Evolutionary conservation across 805 yeast species (phyloP), one percentile per base, ranked within the genome.

Genomic region (Lipomyces kockii): DNA sequence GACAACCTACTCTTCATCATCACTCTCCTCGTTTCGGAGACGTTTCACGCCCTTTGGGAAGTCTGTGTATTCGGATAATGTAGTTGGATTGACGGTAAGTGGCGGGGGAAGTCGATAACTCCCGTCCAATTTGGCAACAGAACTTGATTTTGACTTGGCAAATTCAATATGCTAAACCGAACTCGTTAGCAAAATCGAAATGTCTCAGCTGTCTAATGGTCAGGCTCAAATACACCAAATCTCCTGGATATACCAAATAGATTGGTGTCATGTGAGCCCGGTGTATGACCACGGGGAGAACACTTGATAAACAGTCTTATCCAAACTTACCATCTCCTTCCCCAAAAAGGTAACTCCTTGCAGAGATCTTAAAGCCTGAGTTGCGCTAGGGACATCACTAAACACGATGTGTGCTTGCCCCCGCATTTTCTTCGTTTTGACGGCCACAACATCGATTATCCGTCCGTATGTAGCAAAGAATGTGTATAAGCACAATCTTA

Each of bases 331-430:
- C 71, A 80, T 53, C 22, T 67, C 68, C 60, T 80, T 80, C 59
- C 82, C 82, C 58, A 80, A 68, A 52, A 81, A 72, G 37, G 32
- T 52, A 25, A 66, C 62, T 17, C 78, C 79, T 52, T 78, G 78
- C 3, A 79, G 68, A 3, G 72, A 63, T 12, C 68, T 52, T 59
- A 76, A 64, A 3, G 83, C 83, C 29, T 60, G 39, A 5, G 72
- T 63, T 4, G 83, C 82, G 14, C 73, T 58, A 17, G 67, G 69
- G 9, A 71, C 64, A 56, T 73, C 72, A 17, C 60, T 70, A 57
- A 78, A 81, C 34, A 76, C 82, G 9, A 81, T 65, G 60, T 78
- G 81, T 1, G 84, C 83, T 73, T 81, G 84, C 27, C 83, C 83
- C 7, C 83, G 72, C 83, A 81, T 80, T 58, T 71, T 72, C 34